phyloP scores from a whole-genome alignment of 164 flowering plant genomes.

The Buxus sempervirens region DNA sequence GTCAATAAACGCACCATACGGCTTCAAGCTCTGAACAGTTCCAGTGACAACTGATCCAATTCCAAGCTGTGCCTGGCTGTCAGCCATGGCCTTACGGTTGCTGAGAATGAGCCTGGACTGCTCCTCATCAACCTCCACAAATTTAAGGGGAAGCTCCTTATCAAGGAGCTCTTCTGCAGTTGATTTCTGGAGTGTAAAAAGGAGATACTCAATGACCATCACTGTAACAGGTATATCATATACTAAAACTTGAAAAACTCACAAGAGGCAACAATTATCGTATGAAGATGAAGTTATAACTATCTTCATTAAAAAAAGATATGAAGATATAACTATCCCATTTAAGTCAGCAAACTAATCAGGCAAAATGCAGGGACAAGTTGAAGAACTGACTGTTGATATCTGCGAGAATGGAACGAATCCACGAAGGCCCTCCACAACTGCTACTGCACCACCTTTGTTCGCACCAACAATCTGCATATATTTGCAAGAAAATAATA shows the following conservation, averaged over 20 bases:
- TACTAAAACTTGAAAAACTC: background rate
- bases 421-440: conserved; percentile 86
- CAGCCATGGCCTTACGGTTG: conserved; percentile 96
- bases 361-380: conserved; percentile 3
- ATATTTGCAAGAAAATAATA: background rate
- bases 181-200: conserved; percentile 50
- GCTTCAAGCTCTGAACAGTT: conserved; percentile 89
- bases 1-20: conserved; percentile 97
- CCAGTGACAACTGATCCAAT: conserved; percentile 93
- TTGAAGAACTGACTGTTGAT: conserved; percentile 59
- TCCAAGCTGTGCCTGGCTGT: conserved; percentile 93
- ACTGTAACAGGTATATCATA: background rate
- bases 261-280: background rate
- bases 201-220: conserved; percentile 1
- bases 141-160: conserved; percentile 84
- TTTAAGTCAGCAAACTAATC: background rate
- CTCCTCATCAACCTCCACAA: conserved; percentile 94
- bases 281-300: too few species aligned
- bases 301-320: too few species aligned
- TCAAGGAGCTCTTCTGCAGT: conserved; percentile 82
- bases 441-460: conserved; percentile 87
- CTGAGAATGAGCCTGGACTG: conserved; percentile 84
- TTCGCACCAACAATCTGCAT: conserved; percentile 77
- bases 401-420: conserved; percentile 95
- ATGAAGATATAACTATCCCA: too few species aligned